Evolutionary conservation across 2,329 filamentous ascomycete species (phyloP).

Genomic region (Bipolaris oryzae): DNA sequence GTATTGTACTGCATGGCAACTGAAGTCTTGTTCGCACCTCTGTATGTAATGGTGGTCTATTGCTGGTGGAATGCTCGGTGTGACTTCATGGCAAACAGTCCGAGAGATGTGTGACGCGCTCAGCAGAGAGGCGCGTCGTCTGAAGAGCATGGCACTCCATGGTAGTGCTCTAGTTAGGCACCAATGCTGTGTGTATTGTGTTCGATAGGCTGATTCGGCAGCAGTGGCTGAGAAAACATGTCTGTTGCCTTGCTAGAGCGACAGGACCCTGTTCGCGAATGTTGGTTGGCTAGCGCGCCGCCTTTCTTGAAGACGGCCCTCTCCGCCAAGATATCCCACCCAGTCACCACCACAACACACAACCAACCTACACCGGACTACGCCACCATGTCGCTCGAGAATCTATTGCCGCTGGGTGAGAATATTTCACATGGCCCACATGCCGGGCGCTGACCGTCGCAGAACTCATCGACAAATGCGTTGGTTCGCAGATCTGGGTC

Average conservation of each 20-base stretch:
- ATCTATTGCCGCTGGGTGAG: slow-evolving; percentile 42
- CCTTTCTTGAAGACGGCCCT: slow-evolving; percentile 6
- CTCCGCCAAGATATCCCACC: slow-evolving; percentile 28
- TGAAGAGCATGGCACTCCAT: slow-evolving; percentile 47
- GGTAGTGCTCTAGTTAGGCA: slow-evolving; percentile 42
- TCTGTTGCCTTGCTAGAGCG: slow-evolving; percentile 31
- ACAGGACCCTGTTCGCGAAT: slow-evolving; percentile 15
- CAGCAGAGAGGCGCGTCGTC: slow-evolving; percentile 34
- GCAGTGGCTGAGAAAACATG: slow-evolving; percentile 6
- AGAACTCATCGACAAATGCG: slow-evolving; percentile 99
- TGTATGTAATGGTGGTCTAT: slow-evolving; percentile 1
- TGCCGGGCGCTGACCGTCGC: slow-evolving; percentile 27
- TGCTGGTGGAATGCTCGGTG: slow-evolving; percentile 7
- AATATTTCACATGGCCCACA: neutral
- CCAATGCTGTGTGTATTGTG: slow-evolving; percentile 16
- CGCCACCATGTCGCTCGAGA: slow-evolving; percentile 35
- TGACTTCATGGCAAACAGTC: slow-evolving; percentile 25
- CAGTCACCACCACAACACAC: slow-evolving; percentile 19
- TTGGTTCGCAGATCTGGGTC: slow-evolving; percentile 97
- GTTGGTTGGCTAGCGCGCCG: slow-evolving; percentile 26
- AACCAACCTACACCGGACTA: neutral
- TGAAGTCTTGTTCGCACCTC: neutral
- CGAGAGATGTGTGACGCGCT: slow-evolving; percentile 29
- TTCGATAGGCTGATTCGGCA: slow-evolving; percentile 11
- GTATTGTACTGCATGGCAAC: neutral